Evolutionary conservation across 257 asterid species (phyloP).

Genomic region (Haberlea rhodopensis): DNA sequence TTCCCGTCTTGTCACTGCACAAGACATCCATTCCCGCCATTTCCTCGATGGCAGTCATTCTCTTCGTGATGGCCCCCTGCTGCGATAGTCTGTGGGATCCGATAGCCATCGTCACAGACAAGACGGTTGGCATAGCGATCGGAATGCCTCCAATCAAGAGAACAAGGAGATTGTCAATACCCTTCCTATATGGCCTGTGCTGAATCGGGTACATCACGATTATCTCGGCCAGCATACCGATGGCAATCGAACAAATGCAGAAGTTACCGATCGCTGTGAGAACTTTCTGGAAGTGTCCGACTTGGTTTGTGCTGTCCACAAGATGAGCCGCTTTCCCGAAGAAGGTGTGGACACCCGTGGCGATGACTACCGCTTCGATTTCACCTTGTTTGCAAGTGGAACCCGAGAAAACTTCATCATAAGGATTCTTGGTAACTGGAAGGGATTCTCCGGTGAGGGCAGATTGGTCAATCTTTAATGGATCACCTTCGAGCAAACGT

Average conservation of each 20-base stretch:
- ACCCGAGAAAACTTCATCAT: constrained; percentile 91
- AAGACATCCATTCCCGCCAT: constrained; percentile 98
- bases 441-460: constrained; percentile 97
- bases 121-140: constrained; percentile 95
- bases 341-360: constrained; percentile 97
- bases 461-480: constrained; percentile 89
- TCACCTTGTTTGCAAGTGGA: constrained; percentile 99
- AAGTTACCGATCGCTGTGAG: constrained; percentile 96
- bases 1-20: constrained; percentile 98
- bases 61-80: constrained; percentile 97
- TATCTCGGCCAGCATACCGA: constrained; percentile 82
- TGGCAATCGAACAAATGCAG: constrained; percentile 89
- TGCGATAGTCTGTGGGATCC: constrained; percentile 97
- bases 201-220: constrained; percentile 97
- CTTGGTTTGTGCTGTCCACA: constrained; percentile 94
- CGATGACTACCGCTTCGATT: constrained; percentile 88
- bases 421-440: constrained; percentile 74
- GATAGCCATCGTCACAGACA: constrained; percentile 97
- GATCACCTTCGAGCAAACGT: constrained; percentile 97
- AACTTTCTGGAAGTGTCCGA: constrained; percentile 97
- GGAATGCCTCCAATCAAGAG: constrained; percentile 98
- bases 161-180: constrained; percentile 88
- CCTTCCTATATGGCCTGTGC: constrained; percentile 77
- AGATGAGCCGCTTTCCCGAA: constrained; percentile 98
- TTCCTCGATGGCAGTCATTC: constrained; percentile 98